phyloP scores from a whole-genome alignment of 2,329 filamentous ascomycete species.

The Claviceps arundinis region DNA sequence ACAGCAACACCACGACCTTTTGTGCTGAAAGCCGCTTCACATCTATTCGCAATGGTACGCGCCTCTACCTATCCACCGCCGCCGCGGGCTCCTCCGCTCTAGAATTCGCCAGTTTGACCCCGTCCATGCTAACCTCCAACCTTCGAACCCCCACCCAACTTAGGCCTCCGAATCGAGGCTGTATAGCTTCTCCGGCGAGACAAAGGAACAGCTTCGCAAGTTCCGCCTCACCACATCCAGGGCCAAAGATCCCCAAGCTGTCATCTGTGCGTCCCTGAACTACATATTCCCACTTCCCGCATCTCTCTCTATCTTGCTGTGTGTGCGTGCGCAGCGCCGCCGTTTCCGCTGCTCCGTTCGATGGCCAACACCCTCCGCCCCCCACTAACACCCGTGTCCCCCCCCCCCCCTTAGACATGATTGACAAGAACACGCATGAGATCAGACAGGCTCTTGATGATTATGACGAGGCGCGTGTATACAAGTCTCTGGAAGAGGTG shows the following conservation, averaged over 20 bases:
- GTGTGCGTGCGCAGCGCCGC: neutral
- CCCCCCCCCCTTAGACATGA: slow-evolving; percentile 51
- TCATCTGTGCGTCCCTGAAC: slow-evolving; percentile 56
- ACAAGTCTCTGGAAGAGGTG: slow-evolving; percentile 68
- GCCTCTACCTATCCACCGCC: neutral
- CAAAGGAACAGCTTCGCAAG: slow-evolving; percentile 80
- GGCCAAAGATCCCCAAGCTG: slow-evolving; percentile 73
- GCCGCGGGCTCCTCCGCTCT: neutral
- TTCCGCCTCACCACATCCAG: slow-evolving; percentile 87
- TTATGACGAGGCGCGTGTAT: slow-evolving; percentile 59
- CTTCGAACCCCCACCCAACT: neutral
- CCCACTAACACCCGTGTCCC: too few species aligned
- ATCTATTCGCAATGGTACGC: neutral
- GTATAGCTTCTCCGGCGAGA: slow-evolving; percentile 86
- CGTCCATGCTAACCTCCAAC: neutral
- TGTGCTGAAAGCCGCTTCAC: neutral
- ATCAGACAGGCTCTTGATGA: slow-evolving; percentile 50
- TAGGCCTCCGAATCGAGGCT: slow-evolving; percentile 66
- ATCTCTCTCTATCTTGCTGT: neutral
- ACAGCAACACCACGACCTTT: neutral
- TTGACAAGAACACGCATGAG: slow-evolving; percentile 82
- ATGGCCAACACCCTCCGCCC: neutral
- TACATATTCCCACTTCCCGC: slow-evolving; percentile 13
- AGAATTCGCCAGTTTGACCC: neutral
- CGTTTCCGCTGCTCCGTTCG: too few species aligned